Percentiles rank a stretch among this genome's conserved stretches.
phyloP scores from a whole-genome alignment of 495 filamentous ascomycete genomes.

The Barbatosphaeria neglecta region DNA sequence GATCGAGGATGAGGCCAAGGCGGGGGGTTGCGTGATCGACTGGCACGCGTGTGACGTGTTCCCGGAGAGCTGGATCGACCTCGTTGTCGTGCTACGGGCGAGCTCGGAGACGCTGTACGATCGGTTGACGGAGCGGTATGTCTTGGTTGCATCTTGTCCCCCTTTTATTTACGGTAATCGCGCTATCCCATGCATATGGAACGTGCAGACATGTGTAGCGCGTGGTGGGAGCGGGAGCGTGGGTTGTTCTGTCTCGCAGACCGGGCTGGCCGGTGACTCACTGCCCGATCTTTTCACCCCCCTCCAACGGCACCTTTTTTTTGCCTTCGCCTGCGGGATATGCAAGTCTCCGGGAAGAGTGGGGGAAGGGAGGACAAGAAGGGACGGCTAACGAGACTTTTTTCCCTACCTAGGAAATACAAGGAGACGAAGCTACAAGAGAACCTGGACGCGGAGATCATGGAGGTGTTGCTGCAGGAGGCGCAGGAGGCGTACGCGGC shows the following conservation, averaged over 20 bases:
- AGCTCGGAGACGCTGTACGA: constrained; percentile 75
- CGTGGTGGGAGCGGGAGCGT: background rate
- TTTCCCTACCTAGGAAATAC: constrained; percentile 66
- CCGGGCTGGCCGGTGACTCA: background rate
- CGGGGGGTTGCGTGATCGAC: constrained; percentile 85
- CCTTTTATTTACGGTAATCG: background rate
- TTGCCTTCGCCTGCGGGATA: too few relatives aligned
- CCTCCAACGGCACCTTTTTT: too few relatives aligned
- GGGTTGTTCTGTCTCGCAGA: too few relatives aligned
- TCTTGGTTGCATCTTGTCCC: background rate
- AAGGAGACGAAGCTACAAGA: constrained; percentile 81
- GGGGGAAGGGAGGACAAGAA: too few relatives aligned
- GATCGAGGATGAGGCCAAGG: constrained; percentile 68
- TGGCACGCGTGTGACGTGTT: constrained; percentile 98
- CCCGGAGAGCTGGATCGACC: constrained; percentile 84
- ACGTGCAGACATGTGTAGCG: background rate
- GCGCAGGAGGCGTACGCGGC: constrained; percentile 76
- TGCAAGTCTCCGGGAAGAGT: too few relatives aligned
- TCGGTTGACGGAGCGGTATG: constrained; percentile 59
- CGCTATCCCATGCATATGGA: background rate
- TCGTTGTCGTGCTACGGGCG: constrained; percentile 83
- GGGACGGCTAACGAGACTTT: too few relatives aligned
- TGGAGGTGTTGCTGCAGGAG: constrained; percentile 86
- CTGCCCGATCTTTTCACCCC: background rate
- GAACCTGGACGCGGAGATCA: constrained; percentile 95